These are phyloP conservation scores for Trichoderma brevicompactum DNA, from an alignment of 2,329 filamentous ascomycete species.

Conservation along the genomic window DNA sequence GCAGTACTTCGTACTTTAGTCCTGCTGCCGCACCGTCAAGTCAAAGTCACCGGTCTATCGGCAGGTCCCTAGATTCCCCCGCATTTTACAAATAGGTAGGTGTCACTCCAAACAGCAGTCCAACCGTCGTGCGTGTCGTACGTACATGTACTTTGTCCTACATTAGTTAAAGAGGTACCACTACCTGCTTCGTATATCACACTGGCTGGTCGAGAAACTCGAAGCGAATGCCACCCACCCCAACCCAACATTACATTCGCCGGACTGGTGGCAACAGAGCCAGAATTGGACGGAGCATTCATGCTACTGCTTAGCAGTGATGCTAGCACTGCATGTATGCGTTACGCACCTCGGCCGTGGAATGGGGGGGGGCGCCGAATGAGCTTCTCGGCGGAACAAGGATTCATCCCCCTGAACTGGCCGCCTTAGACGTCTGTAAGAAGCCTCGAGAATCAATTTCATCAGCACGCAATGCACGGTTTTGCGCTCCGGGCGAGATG, in stretches of 20 bases:
- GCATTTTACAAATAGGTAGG: constrained; percentile 21
- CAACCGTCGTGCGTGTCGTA: too few species aligned
- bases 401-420: constrained; percentile 12
- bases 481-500: background rate
- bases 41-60: constrained; percentile 11
- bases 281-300: background rate
- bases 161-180: too few species aligned
- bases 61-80: constrained; percentile 30
- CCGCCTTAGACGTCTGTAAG: too few species aligned
- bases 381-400: constrained; percentile 1
- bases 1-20: background rate
- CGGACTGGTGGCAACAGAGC: background rate
- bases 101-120: background rate
- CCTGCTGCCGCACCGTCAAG: background rate
- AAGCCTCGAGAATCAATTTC: background rate
- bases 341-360: background rate
- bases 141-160: too few species aligned
- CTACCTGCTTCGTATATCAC: too few species aligned
- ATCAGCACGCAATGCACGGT: background rate
- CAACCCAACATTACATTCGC: background rate
- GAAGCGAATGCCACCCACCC: constrained; percentile 27
- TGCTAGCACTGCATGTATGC: background rate
- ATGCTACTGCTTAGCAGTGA: background rate
- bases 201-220: too few species aligned
- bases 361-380: constrained; percentile 3